Conservation (phyloP, 345 rosid genomes). For the Corymbia maculata region DNA sequence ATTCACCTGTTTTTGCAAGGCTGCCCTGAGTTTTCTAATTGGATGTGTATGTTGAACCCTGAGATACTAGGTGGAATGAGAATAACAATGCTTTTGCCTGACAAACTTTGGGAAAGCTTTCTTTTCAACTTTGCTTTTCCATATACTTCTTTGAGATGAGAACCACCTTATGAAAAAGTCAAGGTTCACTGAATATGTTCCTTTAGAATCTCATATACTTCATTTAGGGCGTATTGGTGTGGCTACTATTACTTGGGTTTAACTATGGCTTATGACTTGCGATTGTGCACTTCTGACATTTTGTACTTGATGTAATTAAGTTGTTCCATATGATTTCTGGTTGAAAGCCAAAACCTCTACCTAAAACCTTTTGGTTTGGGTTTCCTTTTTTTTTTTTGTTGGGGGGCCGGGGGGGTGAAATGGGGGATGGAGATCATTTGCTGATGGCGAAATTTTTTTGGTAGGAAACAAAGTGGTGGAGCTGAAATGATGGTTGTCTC, state of each 20-base stretch:
- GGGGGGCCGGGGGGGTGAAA: fast-evolving
- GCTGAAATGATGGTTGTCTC: background rate
- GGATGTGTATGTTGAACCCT: background rate
- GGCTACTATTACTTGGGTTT: background rate
- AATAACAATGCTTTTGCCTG: background rate
- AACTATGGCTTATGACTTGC: background rate
- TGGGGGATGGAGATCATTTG: background rate
- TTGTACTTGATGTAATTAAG: background rate
- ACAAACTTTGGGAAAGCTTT: background rate
- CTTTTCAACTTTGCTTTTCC: background rate
- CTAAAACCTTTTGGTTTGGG: background rate
- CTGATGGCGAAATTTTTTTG: background rate
- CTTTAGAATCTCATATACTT: background rate
- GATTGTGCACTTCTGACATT: background rate
- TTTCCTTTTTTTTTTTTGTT: background rate
- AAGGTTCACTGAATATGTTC: background rate
- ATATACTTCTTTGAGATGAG: background rate
- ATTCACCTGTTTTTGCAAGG: background rate
- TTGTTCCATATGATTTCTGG: background rate
- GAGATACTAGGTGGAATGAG: background rate
- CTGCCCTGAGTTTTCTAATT: background rate
- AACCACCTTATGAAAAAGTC: background rate
- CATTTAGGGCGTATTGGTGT: background rate
- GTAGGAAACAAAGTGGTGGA: background rate
- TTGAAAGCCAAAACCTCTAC: background rate